Evolutionary conservation across 148 eudicot species (phyloP), one percentile per base, ranked within the genome.

Genomic region (Chenopodium berlandieri): DNA sequence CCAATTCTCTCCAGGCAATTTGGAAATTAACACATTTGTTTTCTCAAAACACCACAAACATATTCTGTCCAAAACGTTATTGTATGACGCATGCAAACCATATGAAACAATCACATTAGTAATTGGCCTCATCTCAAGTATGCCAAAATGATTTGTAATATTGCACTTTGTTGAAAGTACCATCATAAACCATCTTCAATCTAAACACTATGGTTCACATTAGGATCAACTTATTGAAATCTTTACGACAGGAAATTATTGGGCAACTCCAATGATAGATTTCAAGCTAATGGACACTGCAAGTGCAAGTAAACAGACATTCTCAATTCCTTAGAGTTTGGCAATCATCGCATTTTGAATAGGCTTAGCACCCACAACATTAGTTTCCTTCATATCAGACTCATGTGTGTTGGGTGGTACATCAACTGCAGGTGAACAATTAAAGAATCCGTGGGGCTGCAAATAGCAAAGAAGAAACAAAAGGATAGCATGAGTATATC

Each of bases 401-500:
- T 90, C 91, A 13, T 76, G 83, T 12, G 87, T 44, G 73, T 77
- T 85, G 12, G 92, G 92, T 54, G 91, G 92, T 14, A 90, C 92
- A 80, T 90, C 92, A 7, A 91, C 86, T 1, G 93, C 91, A 1
- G 93, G 93, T 27, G 93, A 91, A 86, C 93, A 88, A 79, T 91
- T 88, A 75, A 91, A 91, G 83, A 91, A 91, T 78, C 93, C 93
- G 75, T 91, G 91, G 0, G 91, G 91, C 91, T 89, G 88, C 78
- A 75, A 40, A 63, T 44, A 81, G 12, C 47, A 27, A 73, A 79
- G 64, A 32, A 71, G 40, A 8, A 4, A 17, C 20, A 58, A 40
- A 46, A 11, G 1, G 64, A 44, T 17, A 40, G 0, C 52, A 23
- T 64, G 32, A 71, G 64, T 27, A 68, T 40, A 6, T 40, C 0